phyloP scores from a whole-genome alignment of 306 rosid species.

The Begonia fuchsioides region DNA sequence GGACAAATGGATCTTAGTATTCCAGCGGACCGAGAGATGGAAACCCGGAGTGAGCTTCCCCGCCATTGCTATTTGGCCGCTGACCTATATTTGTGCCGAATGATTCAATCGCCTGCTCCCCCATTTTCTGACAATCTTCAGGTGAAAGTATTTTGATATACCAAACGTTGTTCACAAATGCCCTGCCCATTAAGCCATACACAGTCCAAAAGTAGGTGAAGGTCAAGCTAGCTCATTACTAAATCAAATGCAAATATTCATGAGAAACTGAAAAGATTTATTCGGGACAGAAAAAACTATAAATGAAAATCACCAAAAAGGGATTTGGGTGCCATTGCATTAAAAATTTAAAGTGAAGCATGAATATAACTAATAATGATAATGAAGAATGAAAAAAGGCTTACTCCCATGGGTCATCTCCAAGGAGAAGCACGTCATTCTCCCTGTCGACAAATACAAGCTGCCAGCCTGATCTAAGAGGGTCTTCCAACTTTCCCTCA shows the following conservation, averaged over 20 bases:
- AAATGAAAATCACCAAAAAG: no score
- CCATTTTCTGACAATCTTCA: slow-evolving; percentile 70
- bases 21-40: slow-evolving; percentile 51
- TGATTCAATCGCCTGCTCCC: slow-evolving; percentile 49
- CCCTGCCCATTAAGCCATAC: slow-evolving; percentile 25
- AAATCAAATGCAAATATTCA: no score
- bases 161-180: slow-evolving; percentile 76
- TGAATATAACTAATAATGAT: no score
- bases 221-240: no score
- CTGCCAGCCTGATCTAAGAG: slow-evolving; percentile 99
- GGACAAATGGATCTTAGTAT: slow-evolving; percentile 16
- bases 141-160: slow-evolving; percentile 81
- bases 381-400: slow-evolving; percentile 10
- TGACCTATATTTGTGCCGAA: slow-evolving; percentile 42
- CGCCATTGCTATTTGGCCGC: slow-evolving; percentile 29
- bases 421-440: slow-evolving; percentile 93
- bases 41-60: slow-evolving; percentile 43
- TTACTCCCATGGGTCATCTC: slow-evolving; percentile 96
- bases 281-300: no score
- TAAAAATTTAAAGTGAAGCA: no score
- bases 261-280: no score
- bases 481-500: slow-evolving; percentile 86
- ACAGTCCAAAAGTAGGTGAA: no score
- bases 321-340: no score
- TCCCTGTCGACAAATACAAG: slow-evolving; percentile 98